Conservation (phyloP, 1,139 yeast genomes). For the Debaryomyces singareniensis region DNA sequence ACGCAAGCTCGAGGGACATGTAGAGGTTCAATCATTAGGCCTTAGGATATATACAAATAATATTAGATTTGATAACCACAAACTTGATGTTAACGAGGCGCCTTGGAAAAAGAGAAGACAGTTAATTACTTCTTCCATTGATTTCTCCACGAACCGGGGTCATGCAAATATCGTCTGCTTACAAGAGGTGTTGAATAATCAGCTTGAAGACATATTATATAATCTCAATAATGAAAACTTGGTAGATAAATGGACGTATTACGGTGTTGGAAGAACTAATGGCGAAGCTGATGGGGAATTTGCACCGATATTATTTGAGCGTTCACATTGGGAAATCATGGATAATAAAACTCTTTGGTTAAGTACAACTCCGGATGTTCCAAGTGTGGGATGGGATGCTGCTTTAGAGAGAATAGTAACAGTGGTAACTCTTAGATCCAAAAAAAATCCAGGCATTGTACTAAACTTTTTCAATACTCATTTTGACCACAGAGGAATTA, state of each 20-base stretch:
- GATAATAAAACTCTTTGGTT: conserved; percentile 36
- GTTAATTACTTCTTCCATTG: conserved; percentile 34
- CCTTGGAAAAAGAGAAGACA: conserved; percentile 39
- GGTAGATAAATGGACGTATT: conserved; percentile 30
- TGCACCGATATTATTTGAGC: conserved; percentile 36
- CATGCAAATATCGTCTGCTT: conserved; percentile 39
- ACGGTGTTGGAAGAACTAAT: conserved; percentile 44
- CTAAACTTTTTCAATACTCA: conserved; percentile 51
- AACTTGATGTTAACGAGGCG: conserved; percentile 27
- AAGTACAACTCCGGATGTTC: conserved; percentile 41
- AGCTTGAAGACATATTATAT: conserved; percentile 39
- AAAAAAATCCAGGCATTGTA: conserved; percentile 15
- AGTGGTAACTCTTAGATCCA: conserved; percentile 25
- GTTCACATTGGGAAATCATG: conserved; percentile 27
- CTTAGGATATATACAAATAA: conserved; percentile 48
- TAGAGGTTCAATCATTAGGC: conserved; percentile 9
- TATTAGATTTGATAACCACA: conserved; percentile 40
- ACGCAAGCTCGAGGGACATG: conserved; percentile 2
- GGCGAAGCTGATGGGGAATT: conserved; percentile 40
- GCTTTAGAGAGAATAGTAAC: conserved; percentile 35
- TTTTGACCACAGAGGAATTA: conserved; percentile 47
- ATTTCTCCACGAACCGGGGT: conserved; percentile 24
- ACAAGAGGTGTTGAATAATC: conserved; percentile 51
- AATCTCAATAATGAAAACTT: conserved; percentile 20
- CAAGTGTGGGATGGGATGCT: conserved; percentile 48